Percentiles rank a stretch among this genome's conserved stretches.
Conservation (phyloP, 208 protist species). For the Trypanosoma cruzi region DNA sequence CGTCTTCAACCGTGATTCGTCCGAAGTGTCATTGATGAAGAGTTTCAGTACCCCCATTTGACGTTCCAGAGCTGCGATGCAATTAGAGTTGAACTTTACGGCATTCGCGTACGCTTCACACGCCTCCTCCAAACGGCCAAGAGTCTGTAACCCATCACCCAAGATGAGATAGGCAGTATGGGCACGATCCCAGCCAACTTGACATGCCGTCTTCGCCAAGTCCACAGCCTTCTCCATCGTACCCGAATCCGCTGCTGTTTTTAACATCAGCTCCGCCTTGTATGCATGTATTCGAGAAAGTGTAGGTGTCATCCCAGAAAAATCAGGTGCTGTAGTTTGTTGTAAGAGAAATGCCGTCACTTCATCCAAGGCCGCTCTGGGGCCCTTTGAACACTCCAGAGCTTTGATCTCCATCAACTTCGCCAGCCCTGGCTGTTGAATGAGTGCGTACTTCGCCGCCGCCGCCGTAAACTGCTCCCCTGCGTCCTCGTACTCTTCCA, state of each 20-base stretch:
- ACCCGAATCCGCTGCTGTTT: conserved; percentile 32
- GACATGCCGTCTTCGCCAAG: conserved; percentile 48
- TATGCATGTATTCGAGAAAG: conserved; percentile 75
- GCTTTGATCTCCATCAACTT: conserved; percentile 81
- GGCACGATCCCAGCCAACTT: conserved; percentile 70
- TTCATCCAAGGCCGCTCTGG: conserved; percentile 54
- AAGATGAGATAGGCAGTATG: conserved; percentile 58
- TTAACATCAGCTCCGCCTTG: conserved; percentile 66
- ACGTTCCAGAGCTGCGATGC: conserved; percentile 64
- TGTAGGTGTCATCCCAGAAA: conserved; percentile 28
- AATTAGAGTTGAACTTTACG: conserved; percentile 54
- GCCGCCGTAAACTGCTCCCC: conserved; percentile 73
- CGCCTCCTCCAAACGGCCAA: conserved; percentile 53
- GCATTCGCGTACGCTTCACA: conserved; percentile 55
- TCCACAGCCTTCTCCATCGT: conserved; percentile 38
- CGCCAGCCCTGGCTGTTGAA: conserved; percentile 76
- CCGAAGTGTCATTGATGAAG: conserved; percentile 29
- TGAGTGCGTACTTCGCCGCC: conserved; percentile 80
- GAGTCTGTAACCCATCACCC: conserved; percentile 56
- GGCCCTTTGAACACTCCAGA: conserved; percentile 52
- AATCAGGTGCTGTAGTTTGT: conserved; percentile 29
- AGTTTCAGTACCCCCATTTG: conserved; percentile 54
- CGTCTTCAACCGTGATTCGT: conserved; percentile 26
- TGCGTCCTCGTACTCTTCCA: conserved; percentile 84
- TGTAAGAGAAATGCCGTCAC: conserved; percentile 54